Evolutionary conservation across 2,329 filamentous ascomycete genomes (phyloP).

Genomic region (Penicillium sp.): DNA sequence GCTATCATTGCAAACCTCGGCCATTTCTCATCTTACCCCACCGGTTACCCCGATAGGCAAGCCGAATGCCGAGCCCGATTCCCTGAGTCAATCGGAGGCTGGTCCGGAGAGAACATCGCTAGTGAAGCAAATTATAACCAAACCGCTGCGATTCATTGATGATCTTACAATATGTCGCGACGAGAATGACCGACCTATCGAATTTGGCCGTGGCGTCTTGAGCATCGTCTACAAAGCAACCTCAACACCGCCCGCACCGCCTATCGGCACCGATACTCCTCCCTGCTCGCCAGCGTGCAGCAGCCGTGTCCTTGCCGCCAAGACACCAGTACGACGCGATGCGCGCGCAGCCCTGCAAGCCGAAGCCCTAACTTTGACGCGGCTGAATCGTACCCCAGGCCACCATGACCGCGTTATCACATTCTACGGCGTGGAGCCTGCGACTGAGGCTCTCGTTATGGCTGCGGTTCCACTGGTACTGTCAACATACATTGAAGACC

Average conservation of each 20-base stretch:
- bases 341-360: constrained; percentile 38
- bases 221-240: constrained; percentile 46
- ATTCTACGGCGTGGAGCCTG: constrained; percentile 43
- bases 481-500: constrained; percentile 39
- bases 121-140: constrained; percentile 4
- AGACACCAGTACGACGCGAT: constrained; percentile 41
- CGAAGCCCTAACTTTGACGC: constrained; percentile 43
- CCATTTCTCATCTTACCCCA: constrained; percentile 29
- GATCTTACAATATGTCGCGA: constrained; percentile 33
- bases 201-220: constrained; percentile 47
- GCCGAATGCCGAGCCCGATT: constrained; percentile 4
- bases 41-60: constrained; percentile 32
- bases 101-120: background rate
- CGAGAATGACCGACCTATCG: constrained; percentile 26
- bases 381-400: constrained; percentile 32
- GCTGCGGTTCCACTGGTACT: constrained; percentile 43
- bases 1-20: constrained; percentile 8
- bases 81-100: background rate
- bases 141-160: constrained; percentile 30
- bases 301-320: constrained; percentile 42
- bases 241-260: constrained; percentile 14
- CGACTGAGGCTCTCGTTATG: constrained; percentile 42
- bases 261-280: constrained; percentile 23
- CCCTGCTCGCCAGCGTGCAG: constrained; percentile 36
- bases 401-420: constrained; percentile 40